Percentiles rank a stretch among this genome's conserved stretches.
These are phyloP conservation scores for Candida multigemmis DNA, from an alignment of 805 yeast genomes.

Conservation along the genomic window DNA sequence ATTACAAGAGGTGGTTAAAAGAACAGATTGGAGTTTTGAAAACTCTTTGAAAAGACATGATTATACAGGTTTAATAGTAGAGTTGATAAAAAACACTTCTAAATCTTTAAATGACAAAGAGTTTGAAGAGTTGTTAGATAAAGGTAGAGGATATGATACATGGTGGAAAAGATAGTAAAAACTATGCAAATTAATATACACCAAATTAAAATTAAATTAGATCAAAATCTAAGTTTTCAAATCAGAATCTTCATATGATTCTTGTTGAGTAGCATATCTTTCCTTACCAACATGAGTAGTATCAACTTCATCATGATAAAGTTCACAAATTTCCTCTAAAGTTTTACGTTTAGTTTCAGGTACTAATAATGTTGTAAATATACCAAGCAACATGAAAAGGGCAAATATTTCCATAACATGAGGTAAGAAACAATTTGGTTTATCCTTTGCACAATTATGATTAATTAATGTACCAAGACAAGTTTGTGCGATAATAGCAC, in stretches of 20 bases:
- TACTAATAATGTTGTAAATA: conserved; percentile 52
- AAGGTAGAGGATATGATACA: too few relatives aligned
- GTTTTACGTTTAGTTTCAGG: conserved; percentile 93
- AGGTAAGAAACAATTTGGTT: conserved; percentile 70
- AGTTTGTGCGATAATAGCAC: conserved; percentile 88
- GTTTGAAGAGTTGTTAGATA: conserved; percentile 20
- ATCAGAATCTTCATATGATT: too few relatives aligned
- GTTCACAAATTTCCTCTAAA: conserved; percentile 74
- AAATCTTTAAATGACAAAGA: conserved; percentile 24
- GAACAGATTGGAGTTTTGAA: conserved; percentile 46
- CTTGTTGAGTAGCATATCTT: too few relatives aligned
- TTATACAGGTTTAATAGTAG: conserved; percentile 41
- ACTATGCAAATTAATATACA: too few relatives aligned
- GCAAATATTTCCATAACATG: conserved; percentile 94
- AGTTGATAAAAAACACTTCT: conserved; percentile 34
- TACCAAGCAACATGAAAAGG: conserved; percentile 80
- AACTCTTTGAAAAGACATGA: conserved; percentile 47
- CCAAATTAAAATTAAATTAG: too few relatives aligned
- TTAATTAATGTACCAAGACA: conserved; percentile 76
- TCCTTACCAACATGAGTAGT: conserved; percentile 31
- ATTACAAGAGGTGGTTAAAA: conserved; percentile 33
- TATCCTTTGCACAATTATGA: conserved; percentile 62
- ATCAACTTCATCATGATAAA: conserved; percentile 71
- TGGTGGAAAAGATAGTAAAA: too few relatives aligned
- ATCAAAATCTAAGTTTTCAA: too few relatives aligned